phyloP scores from a whole-genome alignment of 2,329 filamentous ascomycete genomes.

The Aspergillus quadrilineatus region DNA sequence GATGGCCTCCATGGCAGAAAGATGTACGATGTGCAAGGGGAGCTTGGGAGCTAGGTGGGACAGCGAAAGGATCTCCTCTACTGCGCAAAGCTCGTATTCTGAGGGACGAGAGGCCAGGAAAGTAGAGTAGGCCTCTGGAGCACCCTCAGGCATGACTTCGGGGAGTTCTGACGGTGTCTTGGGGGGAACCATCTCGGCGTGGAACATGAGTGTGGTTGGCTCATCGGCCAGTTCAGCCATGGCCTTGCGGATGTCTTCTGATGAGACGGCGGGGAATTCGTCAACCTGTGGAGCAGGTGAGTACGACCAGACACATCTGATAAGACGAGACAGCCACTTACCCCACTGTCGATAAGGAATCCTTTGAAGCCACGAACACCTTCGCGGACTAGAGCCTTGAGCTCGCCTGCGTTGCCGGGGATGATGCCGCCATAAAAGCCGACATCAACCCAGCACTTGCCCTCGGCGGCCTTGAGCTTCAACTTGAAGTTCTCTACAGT shows the following conservation, averaged over 20 bases:
- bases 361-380: conserved; percentile 97
- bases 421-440: conserved; percentile 96
- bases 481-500: conserved; percentile 77
- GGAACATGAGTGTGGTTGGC: conserved; percentile 95
- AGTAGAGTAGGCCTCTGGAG: conserved; percentile 76
- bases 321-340: conserved; percentile 50
- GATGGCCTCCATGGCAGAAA: conserved; percentile 85
- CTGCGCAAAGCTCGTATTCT: conserved; percentile 85
- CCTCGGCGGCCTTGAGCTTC: conserved; percentile 79
- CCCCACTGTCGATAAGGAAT: conserved; percentile 94
- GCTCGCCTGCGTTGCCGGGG: conserved; percentile 78
- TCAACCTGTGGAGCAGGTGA: conserved; percentile 63
- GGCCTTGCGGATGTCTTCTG: conserved; percentile 72
- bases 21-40: conserved; percentile 88
- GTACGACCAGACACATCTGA: background rate
- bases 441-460: conserved; percentile 98
- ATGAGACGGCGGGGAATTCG: conserved; percentile 89
- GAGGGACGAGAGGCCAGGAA: conserved; percentile 90
- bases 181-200: conserved; percentile 96
- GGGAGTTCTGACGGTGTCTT: conserved; percentile 72
- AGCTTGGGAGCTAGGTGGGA: conserved; percentile 77
- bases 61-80: conserved; percentile 80
- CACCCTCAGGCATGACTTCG: conserved; percentile 68
- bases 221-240: conserved; percentile 77
- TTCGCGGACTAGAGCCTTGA: conserved; percentile 75